Conservation (phyloP, 2,329 filamentous ascomycete genomes). For the Monilinia aucupariae region DNA sequence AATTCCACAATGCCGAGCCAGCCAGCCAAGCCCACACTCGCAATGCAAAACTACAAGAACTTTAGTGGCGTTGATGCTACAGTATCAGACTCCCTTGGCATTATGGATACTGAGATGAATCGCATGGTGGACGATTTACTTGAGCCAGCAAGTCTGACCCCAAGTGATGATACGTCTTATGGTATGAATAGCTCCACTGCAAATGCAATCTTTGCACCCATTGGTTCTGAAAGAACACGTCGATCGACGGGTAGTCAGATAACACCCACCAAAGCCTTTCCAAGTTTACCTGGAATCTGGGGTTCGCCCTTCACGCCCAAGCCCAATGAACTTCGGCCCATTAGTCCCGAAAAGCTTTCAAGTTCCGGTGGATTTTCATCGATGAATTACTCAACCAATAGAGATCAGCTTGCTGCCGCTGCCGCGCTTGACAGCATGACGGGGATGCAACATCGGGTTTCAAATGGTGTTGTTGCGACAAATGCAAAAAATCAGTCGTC, state of each 20-base stretch:
- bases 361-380: slow-evolving; percentile 34
- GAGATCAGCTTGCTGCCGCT: slow-evolving; percentile 27
- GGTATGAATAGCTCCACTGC: slow-evolving; percentile 50
- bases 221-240: slow-evolving; percentile 33
- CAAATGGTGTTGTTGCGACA: slow-evolving; percentile 20
- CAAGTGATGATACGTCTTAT: slow-evolving; percentile 44
- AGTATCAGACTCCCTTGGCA: slow-evolving; percentile 23
- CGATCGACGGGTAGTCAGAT: slow-evolving; percentile 35
- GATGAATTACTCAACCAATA: slow-evolving; percentile 27
- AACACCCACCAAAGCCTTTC: slow-evolving; percentile 30
- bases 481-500: slow-evolving; percentile 12
- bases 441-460: slow-evolving; percentile 16
- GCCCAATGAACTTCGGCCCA: slow-evolving; percentile 37
- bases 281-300: slow-evolving; percentile 41
- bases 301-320: slow-evolving; percentile 42
- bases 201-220: slow-evolving; percentile 45
- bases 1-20: not conserved
- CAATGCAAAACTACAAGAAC: not conserved
- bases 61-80: not conserved
- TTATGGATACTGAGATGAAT: slow-evolving; percentile 45
- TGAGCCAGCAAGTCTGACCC: slow-evolving; percentile 35
- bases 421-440: slow-evolving; percentile 28
- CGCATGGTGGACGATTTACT: slow-evolving; percentile 55
- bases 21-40: not conserved
- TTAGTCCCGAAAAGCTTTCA: slow-evolving; percentile 36